Evolutionary conservation across 176 grass and related monocot species (phyloP), one percentile per base, ranked within the genome.

Genomic region (Cenchrus purpureus): DNA sequence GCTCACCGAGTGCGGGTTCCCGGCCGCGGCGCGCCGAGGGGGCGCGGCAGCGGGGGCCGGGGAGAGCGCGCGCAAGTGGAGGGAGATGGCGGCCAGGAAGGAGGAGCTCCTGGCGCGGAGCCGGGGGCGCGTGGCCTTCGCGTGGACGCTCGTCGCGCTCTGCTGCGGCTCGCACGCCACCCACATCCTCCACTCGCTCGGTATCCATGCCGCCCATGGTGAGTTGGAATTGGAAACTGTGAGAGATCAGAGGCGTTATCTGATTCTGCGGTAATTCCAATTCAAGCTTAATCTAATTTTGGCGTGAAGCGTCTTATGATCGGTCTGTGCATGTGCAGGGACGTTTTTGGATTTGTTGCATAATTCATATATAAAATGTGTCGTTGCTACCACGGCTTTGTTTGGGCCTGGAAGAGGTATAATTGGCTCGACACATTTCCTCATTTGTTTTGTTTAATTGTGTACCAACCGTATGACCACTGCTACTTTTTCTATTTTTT

Each of bases 131-230:
- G 93, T 98, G 17, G 87, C 78, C 8, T 94, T 98, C 79, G 96
- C 96, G 4, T 98, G 93, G 96, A 98, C 96, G 88, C 96, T 98
- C 84, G 96, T 98, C 37, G 96, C 96, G 32, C 91, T 98, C 73
- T 98, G 96, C 91, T 98, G 96, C 78, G 96, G 96, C 63, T 80
- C 89, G 37, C 93, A 98, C 70, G 89, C 89, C 5, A 82, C 96
- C 1, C 93, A 95, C 91, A 82, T 98, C 51, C 85, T 98, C 45
- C 96, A 98, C 87, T 95, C 91, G 20, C 0, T 98, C 8, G 96
- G 96, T 55, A 95, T 98, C 86, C 96, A 98, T 52, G 43, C 92
- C 73, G 91, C 68, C 78, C 93, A 95, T 73, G 93, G 96, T 98
- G 86, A 92, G 87, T 79, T 73, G 6, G 15, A 40, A 62, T 79